Base-by-base conservation (phyloP, 352 stramenopile genomes). In the Phytophthora europaea region DNA sequence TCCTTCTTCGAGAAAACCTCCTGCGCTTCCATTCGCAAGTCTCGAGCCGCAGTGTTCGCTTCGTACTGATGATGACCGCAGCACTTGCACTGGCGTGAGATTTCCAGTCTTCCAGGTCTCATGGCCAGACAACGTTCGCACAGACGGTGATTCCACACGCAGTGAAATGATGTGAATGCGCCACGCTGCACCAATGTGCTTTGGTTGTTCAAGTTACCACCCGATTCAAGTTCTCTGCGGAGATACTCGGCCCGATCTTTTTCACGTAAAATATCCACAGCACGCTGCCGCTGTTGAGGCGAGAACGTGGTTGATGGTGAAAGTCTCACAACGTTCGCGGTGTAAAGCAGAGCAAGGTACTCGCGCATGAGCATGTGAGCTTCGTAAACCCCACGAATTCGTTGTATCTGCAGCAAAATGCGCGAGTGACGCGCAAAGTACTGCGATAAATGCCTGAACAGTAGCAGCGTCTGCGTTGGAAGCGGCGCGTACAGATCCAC, bases 121-220 rank as follows among this genome's bases (percentile, higher is more conserved):
- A 87, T 54, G 5, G 67, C 61, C 20, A 91, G 34, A 59, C 82
- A 91, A 3, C 80, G 62, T 40, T 87, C 74, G 33, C 84, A 91
- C 20, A 91, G 56, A 43, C 84, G 78, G 8, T 55, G 33, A 10
- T 76, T 84, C 76, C 73, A 82, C 13, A 81, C 40, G 13, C 67
- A 88, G 47, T 91, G 80, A 38, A 91, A 91, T 0, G 52, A 65
- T 9, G 69, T 83, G 45, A 88, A 91, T 13, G 70, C 48, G 28
- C 61, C 33, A 34, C 52, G 61, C 3, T 23, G 33, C 23, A 70
- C 56, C 23, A 31, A 18, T 31, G 31, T 31, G 10, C 7, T 15
- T 28, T 26, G n/a, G 16, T 45, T n/a, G 20, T 65, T 61, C 20
- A n/a, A 23, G 15, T 54, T 28, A 15, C 2, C 18, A 12, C 22